Conservation (phyloP, 2,329 filamentous ascomycete species). For the Metarhizium sp. region DNA sequence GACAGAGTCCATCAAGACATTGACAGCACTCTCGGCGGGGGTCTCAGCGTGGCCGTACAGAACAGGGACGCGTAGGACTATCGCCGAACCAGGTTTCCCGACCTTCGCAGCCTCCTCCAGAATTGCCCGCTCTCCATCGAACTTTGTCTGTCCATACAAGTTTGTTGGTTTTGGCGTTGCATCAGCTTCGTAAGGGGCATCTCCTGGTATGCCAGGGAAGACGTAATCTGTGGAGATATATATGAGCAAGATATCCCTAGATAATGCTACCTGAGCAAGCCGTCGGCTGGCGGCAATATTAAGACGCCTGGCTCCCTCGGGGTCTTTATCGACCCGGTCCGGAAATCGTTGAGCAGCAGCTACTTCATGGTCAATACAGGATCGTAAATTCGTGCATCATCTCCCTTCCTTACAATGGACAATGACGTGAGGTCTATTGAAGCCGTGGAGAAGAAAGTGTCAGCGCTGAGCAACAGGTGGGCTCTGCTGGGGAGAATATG, state of each 20-base stretch:
- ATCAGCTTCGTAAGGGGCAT: constrained; percentile 69
- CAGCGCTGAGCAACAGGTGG: background rate
- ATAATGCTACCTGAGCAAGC: constrained; percentile 57
- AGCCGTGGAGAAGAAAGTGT: background rate
- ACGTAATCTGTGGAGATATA: constrained; percentile 82
- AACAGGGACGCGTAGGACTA: constrained; percentile 73
- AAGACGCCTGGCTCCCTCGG: constrained; percentile 60
- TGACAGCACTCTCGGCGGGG: constrained; percentile 71
- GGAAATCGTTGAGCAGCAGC: constrained; percentile 83
- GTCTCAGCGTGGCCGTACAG: constrained; percentile 69
- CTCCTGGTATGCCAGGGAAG: constrained; percentile 63
- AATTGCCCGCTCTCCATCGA: constrained; percentile 54
- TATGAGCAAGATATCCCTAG: constrained; percentile 53
- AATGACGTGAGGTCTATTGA: constrained; percentile 61
- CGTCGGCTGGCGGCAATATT: constrained; percentile 63
- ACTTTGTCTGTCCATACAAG: constrained; percentile 56
- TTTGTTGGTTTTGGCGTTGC: constrained; percentile 63
- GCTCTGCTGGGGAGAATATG: background rate
- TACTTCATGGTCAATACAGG: constrained; percentile 21
- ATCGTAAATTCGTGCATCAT: background rate
- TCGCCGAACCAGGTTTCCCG: constrained; percentile 43
- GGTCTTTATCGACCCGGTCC: constrained; percentile 75
- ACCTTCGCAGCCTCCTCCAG: constrained; percentile 47
- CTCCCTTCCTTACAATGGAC: constrained; percentile 57
- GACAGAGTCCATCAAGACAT: constrained; percentile 67